Evolutionary conservation across 805 yeast genomes (phyloP).

Genomic region (Metschnikowia hibisci): DNA sequence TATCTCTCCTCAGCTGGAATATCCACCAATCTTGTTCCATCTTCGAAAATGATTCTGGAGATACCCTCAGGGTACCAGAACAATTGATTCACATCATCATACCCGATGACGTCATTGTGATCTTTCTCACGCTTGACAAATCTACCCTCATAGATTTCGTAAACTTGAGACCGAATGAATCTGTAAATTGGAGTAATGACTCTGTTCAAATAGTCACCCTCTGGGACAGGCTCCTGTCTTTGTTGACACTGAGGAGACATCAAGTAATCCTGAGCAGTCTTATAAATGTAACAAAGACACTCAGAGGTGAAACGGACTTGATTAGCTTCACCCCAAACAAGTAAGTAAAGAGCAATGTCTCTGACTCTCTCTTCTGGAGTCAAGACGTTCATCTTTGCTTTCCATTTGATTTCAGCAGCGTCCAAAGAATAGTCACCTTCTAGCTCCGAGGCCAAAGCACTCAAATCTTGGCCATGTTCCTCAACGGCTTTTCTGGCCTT

Average conservation of each 20-base stretch:
- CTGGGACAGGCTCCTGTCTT: slow-evolving; percentile 77
- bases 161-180: slow-evolving; percentile 75
- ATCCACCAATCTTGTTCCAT: slow-evolving; percentile 88
- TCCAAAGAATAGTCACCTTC: slow-evolving; percentile 81
- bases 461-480: slow-evolving; percentile 58
- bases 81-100: slow-evolving; percentile 97
- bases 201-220: slow-evolving; percentile 88
- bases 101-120: slow-evolving; percentile 79
- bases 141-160: slow-evolving; percentile 77
- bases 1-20: slow-evolving; percentile 88
- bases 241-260: slow-evolving; percentile 88
- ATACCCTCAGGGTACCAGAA: slow-evolving; percentile 99
- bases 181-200: slow-evolving; percentile 87
- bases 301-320: slow-evolving; percentile 88
- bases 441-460: slow-evolving; percentile 60
- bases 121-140: slow-evolving; percentile 82
- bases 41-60: slow-evolving; percentile 84
- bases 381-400: slow-evolving; percentile 68
- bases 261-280: slow-evolving; percentile 89
- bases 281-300: slow-evolving; percentile 87
- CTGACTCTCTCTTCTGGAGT: slow-evolving; percentile 77
- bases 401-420: slow-evolving; percentile 87
- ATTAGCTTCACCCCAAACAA: slow-evolving; percentile 88
- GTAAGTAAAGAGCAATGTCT: slow-evolving; percentile 68
- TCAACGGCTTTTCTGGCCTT: slow-evolving; percentile 68